Base-by-base conservation (phyloP, 1,284 basidiomycete species). In the Ceratobasidium sp. region DNA sequence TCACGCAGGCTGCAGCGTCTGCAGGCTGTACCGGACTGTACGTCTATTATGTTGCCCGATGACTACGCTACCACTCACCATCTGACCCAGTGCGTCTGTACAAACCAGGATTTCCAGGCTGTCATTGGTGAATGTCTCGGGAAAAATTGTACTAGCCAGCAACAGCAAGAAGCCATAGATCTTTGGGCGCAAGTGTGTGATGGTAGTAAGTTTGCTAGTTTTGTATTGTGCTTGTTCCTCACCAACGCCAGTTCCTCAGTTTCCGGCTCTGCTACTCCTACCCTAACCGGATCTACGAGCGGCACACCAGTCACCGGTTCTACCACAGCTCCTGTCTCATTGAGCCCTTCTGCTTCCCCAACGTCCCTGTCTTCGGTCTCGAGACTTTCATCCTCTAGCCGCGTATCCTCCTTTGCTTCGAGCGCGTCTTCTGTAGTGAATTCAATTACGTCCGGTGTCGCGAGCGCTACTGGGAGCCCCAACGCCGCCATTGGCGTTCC, bases 21-120 rank as follows among this genome's bases (percentile, higher is more conserved):
- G 64, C 64, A 16, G 48, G 64, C 1, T 59, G 57, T 14, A 21
- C 34, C n/a, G n/a, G 48, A 3, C 23, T 52, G 48, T 52, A 52
- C 23, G 48, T 52, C n/a, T n/a, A n/a, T n/a, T n/a, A n/a, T n/a
- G n/a, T 52, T 39, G n/a, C n/a, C n/a, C n/a, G n/a, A n/a, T n/a
- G 14, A 23, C 16, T 23, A 52, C 16, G 23, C 5, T 3, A n/a
- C n/a, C n/a, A 55, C 12, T 14, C 3, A 26, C 23, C 3, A 2
- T 4, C 6, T 18, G 50, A 26, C 36, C 26, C 5, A 12, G 10
- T 62, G 60, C 43, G 18, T 48, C 16, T 62, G 60, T 28, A 36
- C 21, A 10, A 12, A 14, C n/a, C 4, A 6, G 10, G 52, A n/a
- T n/a, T n/a, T n/a, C n/a, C n/a, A n/a, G n/a, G n/a, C n/a, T n/a